Conservation (phyloP, 768 basidiomycete genomes). For the Ephemerocybe angulata region DNA sequence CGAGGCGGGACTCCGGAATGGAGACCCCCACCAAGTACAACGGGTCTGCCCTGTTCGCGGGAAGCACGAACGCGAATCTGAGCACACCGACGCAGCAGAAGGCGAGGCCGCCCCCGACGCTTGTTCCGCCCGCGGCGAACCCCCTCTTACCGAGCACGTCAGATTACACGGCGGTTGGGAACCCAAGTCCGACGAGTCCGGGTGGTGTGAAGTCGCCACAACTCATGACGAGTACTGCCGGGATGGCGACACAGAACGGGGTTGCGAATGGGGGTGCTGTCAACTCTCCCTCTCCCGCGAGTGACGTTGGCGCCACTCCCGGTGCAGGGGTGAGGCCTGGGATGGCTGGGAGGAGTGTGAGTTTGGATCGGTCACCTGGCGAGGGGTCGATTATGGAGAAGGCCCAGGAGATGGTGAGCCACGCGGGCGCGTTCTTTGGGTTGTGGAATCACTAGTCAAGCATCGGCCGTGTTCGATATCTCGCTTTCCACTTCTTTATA, state of each 20-base stretch:
- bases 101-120: neutral
- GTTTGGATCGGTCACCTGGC: slow-evolving; percentile 10
- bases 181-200: slow-evolving; percentile 1
- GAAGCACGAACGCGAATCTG: slow-evolving; percentile 3
- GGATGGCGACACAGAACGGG: too few species aligned
- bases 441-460: slow-evolving; percentile 30
- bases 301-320: too few species aligned
- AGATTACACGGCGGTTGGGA: slow-evolving; percentile 4
- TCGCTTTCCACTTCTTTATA: neutral
- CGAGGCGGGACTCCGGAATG: slow-evolving; percentile 5
- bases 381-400: slow-evolving; percentile 40
- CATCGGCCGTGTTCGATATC: neutral
- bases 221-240: too few species aligned
- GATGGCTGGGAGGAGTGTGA: too few species aligned
- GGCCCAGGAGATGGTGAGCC: slow-evolving; percentile 76
- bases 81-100: neutral
- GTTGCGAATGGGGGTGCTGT: too few species aligned
- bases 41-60: too few species aligned
- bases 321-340: too few species aligned
- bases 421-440: slow-evolving; percentile 74
- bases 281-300: too few species aligned
- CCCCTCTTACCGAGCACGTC: neutral
- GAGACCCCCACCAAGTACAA: neutral
- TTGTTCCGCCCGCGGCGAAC: neutral
- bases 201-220: too few species aligned